These are phyloP conservation scores for Leersia perrieri DNA, from an alignment of 176 grass and related monocot genomes.

Conservation along the genomic window DNA sequence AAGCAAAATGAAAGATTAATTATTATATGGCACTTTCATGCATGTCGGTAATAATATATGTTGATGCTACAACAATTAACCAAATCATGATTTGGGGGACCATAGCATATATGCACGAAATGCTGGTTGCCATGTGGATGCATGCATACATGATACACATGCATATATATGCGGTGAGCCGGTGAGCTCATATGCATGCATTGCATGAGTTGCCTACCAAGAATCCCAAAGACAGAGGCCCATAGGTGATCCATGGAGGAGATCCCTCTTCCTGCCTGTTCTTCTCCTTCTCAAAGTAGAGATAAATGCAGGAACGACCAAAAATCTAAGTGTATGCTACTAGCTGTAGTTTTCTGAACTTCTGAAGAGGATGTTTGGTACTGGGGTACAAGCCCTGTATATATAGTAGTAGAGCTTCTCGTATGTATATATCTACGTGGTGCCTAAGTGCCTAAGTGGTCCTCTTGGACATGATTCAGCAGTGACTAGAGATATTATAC, in stretches of 20 bases:
- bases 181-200: neutral
- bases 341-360: neutral
- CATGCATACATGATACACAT: neutral
- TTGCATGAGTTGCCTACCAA: constrained; percentile 45
- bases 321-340: neutral
- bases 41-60: constrained; percentile 3
- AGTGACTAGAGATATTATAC: neutral
- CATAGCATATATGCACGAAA: neutral
- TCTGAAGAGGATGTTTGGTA: neutral
- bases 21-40: neutral
- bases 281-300: constrained; percentile 28
- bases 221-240: constrained; percentile 69
- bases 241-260: constrained; percentile 64
- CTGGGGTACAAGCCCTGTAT: neutral
- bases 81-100: neutral
- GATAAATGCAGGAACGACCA: neutral
- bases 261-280: constrained; percentile 37
- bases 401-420: constrained; percentile 34
- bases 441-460: neutral
- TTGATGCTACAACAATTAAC: neutral
- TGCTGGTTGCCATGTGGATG: neutral
- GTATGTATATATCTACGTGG: neutral
- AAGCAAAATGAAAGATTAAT: neutral
- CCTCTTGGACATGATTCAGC: neutral
- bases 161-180: no score